Evolutionary conservation across 805 yeast species (phyloP).

Genomic region (Spathaspora girioi): DNA sequence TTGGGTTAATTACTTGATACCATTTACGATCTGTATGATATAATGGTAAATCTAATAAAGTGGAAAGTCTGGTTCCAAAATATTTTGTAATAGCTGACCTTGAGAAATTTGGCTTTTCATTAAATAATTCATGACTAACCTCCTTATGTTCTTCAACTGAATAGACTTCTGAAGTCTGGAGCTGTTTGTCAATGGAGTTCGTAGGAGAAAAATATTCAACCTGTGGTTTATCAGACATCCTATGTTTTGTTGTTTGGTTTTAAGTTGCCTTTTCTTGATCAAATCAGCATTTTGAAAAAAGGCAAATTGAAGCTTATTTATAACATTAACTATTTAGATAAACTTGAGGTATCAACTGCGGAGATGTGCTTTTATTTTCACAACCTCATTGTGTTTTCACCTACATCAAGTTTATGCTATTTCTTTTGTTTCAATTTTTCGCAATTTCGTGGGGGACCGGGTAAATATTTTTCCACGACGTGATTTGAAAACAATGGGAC

Average conservation of each 20-base stretch:
- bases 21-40: constrained; percentile 28
- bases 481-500: not conserved
- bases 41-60: constrained; percentile 16
- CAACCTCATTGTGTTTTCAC: not conserved
- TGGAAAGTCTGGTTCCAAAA: constrained; percentile 12
- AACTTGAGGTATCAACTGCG: not conserved
- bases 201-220: constrained; percentile 3
- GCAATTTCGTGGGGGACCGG: not conserved
- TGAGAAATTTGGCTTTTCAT: constrained; percentile 13
- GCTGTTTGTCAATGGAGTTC: not conserved
- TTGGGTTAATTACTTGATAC: constrained; percentile 35
- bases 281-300: not conserved
- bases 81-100: constrained; percentile 8
- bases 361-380: not conserved
- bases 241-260: not conserved
- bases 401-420: not conserved
- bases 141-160: not conserved
- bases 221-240: not conserved
- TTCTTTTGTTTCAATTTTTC: not conserved
- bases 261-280: not conserved
- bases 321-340: not conserved
- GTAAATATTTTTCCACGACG: not conserved
- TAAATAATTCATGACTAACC: not conserved
- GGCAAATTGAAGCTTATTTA: not conserved
- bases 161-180: not conserved